These are phyloP conservation scores for Aspergillus thermomutatus DNA, from an alignment of 2,329 filamentous ascomycete species.

Conservation along the genomic window DNA sequence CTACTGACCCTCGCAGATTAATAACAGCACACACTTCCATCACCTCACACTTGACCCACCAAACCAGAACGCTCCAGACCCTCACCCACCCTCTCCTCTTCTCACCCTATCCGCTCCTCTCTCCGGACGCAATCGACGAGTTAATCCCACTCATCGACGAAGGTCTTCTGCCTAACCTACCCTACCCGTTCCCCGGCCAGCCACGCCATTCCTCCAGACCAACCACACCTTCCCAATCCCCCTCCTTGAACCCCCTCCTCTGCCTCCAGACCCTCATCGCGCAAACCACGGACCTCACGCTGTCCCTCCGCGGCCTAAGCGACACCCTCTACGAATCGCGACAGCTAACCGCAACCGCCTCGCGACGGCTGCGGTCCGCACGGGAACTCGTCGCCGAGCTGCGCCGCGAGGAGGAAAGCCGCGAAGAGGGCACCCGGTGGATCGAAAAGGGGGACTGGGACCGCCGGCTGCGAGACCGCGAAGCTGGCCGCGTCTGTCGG, in stretches of 20 bases:
- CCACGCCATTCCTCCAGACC: conserved; percentile 25
- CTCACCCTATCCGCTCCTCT: conserved; percentile 53
- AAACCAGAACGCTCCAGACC: conserved; percentile 58
- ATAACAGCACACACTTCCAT: conserved; percentile 58
- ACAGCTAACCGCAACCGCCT: conserved; percentile 79
- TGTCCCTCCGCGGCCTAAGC: conserved; percentile 79
- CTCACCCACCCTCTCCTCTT: conserved; percentile 58
- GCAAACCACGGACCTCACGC: conserved; percentile 69
- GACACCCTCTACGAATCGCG: conserved; percentile 93
- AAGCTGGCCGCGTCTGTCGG: conserved; percentile 78
- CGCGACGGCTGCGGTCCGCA: conserved; percentile 73
- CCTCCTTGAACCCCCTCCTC: conserved; percentile 50
- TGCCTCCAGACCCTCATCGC: conserved; percentile 67
- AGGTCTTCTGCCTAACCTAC: conserved; percentile 51
- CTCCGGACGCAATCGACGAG: conserved; percentile 53
- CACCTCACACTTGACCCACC: conserved; percentile 58
- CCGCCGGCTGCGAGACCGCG: conserved; percentile 67
- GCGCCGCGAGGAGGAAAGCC: conserved; percentile 74
- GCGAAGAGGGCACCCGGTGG: conserved; percentile 79
- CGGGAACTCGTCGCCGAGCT: conserved; percentile 85
- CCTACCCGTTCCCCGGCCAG: conserved; percentile 42
- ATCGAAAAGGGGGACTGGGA: conserved; percentile 81
- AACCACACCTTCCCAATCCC: conserved; percentile 27
- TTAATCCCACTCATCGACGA: conserved; percentile 55
- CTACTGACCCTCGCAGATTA: conserved; percentile 38